Base-by-base conservation (phyloP, 257 asterid genomes). In the Haberlea rhodopensis region DNA sequence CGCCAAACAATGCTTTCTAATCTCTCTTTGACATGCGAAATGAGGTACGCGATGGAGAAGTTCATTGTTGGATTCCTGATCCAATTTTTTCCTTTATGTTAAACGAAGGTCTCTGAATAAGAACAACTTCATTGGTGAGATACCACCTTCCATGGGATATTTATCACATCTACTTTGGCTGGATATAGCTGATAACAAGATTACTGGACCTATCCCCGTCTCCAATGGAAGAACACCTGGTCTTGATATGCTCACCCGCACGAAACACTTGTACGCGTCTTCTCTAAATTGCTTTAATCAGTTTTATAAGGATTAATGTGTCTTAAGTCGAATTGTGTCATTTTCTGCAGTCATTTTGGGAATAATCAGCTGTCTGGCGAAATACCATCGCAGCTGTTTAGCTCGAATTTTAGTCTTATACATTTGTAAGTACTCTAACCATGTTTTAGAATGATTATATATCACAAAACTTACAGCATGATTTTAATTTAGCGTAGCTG, bases 131-230 rank as follows among this genome's bases (percentile, higher is more conserved):
- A 57, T 74, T 66, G 99, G 92, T 40, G 63, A 5, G 51, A 94
- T 94, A 74, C 99, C 99, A 20, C 75, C 87, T 69, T 63, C 87
- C 5, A 60, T 90, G 45, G 99, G 99, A 40, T 20, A 51, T 46
- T 70, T 90, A 58, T 52, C 75, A 19, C 69, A 71, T 11, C 95
- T 94, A 53, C 51, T 13, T 73, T 87, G 95, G 99, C 80, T 94
- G 68, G 99, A 94, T 79, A 28, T 94, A 63, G 97, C 97, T 24
- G 96, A 90, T 69, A 94, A 94, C 78, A 71, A 8, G 77, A 87
- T 94, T 60, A 77, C 65, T 10, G 99, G 99, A 40, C 68, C 70
- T 24, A 76, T 94, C 80, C 99, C 99, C 0, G 85, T 94, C 75
- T 94, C 99, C 28, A 62, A 7, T 53, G 86, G 86, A 63, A 79